Conservation (phyloP, 768 basidiomycete species). For the Auriculariales sp. region DNA sequence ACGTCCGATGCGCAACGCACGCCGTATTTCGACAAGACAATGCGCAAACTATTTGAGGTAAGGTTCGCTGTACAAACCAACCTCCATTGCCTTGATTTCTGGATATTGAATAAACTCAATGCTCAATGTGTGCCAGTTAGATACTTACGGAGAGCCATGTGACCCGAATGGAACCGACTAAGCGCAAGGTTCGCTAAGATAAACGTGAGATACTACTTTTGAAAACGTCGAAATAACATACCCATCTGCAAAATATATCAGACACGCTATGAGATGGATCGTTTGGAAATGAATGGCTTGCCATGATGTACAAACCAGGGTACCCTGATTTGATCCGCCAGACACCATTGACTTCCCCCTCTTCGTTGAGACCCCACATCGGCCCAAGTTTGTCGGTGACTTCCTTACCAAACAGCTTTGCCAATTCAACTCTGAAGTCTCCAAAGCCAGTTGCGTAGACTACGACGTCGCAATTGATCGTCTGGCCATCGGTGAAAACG, state of each 20-base stretch:
- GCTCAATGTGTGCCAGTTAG: neutral
- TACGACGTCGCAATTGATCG: constrained; percentile 37
- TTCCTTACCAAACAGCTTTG: constrained; percentile 31
- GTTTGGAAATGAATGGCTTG: constrained; percentile 24
- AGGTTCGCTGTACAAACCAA: constrained; percentile 19
- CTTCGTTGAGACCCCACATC: constrained; percentile 51
- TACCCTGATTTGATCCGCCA: constrained; percentile 39
- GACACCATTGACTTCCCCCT: constrained; percentile 43
- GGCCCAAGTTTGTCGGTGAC: constrained; percentile 30
- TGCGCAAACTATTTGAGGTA: constrained; percentile 6
- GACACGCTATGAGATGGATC: neutral
- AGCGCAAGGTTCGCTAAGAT: constrained; percentile 30
- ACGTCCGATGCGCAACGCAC: too few relatives aligned
- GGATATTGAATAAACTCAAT: constrained; percentile 2
- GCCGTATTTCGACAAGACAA: too few relatives aligned
- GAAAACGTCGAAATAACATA: neutral
- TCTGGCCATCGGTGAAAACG: constrained; percentile 32
- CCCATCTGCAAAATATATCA: neutral
- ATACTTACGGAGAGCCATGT: constrained; percentile 46
- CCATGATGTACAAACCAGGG: constrained; percentile 41
- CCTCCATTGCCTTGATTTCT: constrained; percentile 62
- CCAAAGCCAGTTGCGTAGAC: constrained; percentile 46
- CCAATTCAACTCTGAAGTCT: constrained; percentile 24
- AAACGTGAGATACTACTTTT: too few relatives aligned
- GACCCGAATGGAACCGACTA: constrained; percentile 54